These are phyloP conservation scores for Tulasnella sp. DNA, from an alignment of 768 basidiomycete genomes.

Conservation along the genomic window DNA sequence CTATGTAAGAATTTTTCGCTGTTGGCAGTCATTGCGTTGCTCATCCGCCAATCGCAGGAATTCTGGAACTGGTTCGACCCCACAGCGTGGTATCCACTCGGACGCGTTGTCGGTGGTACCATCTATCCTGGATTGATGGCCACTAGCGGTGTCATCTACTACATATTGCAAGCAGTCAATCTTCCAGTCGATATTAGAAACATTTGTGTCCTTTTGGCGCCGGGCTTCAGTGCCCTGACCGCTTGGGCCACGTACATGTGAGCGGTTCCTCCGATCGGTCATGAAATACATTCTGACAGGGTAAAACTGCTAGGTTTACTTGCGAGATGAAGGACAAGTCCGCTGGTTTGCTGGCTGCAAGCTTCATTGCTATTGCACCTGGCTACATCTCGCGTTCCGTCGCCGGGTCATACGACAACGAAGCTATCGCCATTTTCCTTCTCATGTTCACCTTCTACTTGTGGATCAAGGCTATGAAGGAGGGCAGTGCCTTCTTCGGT, in stretches of 20 bases:
- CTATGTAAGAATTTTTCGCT: constrained; percentile 49
- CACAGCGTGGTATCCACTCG: constrained; percentile 98
- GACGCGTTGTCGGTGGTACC: constrained; percentile 95
- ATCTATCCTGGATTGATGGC: constrained; percentile 99
- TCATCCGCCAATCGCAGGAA: constrained; percentile 42
- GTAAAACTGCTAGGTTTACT: constrained; percentile 58
- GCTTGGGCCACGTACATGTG: constrained; percentile 96
- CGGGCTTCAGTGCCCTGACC: constrained; percentile 92
- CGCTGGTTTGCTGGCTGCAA: constrained; percentile 92
- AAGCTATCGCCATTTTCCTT: constrained; percentile 98
- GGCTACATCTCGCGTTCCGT: constrained; percentile 99
- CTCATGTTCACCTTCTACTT: constrained; percentile 98
- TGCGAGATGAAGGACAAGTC: constrained; percentile 92
- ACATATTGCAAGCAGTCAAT: constrained; percentile 71
- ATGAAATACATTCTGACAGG: constrained; percentile 3
- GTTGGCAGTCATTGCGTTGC: neutral
- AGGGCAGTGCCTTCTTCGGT: constrained; percentile 85
- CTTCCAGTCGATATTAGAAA: constrained; percentile 97
- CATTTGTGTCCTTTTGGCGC: constrained; percentile 91
- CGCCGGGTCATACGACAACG: constrained; percentile 98
- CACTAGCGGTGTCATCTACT: constrained; percentile 95
- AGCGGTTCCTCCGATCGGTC: constrained; percentile 20
- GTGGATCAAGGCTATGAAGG: constrained; percentile 95
- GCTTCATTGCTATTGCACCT: constrained; percentile 95
- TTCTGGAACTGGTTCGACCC: constrained; percentile 99